A percentile compares a stretch with the other conserved stretches of the same genome.
Conservation (phyloP, 805 yeast species). For the Lipomyces yamadae region DNA sequence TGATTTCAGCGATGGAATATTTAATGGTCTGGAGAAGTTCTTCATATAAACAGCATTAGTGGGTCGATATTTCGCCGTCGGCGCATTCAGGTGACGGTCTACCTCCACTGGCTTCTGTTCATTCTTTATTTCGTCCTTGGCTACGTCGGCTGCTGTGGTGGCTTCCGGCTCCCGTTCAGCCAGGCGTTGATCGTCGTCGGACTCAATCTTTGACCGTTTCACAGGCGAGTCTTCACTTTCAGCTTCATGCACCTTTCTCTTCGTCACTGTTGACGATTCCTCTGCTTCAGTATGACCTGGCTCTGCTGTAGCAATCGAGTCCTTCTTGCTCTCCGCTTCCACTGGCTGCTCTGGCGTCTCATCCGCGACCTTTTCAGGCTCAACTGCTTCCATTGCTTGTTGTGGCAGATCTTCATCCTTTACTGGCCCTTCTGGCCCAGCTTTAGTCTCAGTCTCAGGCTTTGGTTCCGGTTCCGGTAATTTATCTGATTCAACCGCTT, state of each 20-base stretch:
- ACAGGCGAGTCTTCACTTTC: not conserved
- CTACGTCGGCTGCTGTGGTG: not conserved
- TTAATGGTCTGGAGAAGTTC: conserved; percentile 34
- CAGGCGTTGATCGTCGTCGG: not conserved
- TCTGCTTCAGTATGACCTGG: not conserved
- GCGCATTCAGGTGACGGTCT: conserved; percentile 15
- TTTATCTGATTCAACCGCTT: not conserved
- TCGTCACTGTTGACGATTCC: not conserved
- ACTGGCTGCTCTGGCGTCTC: not conserved
- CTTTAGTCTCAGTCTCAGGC: not conserved
- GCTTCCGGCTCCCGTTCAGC: conserved; percentile 6
- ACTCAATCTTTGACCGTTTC: conserved; percentile 5
- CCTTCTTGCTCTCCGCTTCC: not conserved
- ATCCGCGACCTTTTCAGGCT: not conserved
- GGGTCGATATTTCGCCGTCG: conserved; percentile 13
- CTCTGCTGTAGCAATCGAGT: not conserved
- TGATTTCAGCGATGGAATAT: conserved; percentile 21
- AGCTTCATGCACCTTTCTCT: not conserved
- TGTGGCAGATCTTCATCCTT: not conserved
- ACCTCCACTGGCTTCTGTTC: not conserved
- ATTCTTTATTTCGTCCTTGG: not conserved
- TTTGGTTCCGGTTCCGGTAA: not conserved
- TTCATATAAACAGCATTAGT: conserved; percentile 26
- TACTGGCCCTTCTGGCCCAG: not conserved
- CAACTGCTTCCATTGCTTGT: not conserved